Evolutionary conservation across 495 filamentous ascomycete species (phyloP), one percentile per base, ranked within the genome.

Genomic region (Podospora comata): DNA sequence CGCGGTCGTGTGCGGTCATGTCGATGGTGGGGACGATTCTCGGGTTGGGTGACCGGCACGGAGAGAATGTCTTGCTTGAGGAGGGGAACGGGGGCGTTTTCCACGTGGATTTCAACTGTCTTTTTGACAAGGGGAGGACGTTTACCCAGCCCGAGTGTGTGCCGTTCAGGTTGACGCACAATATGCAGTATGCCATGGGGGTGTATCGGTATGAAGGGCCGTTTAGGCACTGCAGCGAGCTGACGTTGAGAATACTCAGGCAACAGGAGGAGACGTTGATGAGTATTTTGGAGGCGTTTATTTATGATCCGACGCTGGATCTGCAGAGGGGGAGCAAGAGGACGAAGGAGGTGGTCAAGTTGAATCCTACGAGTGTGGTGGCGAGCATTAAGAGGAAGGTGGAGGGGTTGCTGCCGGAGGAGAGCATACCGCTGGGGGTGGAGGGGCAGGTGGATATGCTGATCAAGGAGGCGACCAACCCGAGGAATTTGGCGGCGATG

Each of bases 21-120:
- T 96, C 92, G 59, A 97, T 99, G 87, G 92, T 97, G 26, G 95
- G 95, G 64, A 93, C 96, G 30, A 92, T 97, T 67, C 85, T 99
- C 15, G 95, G 94, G 18, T 86, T 99, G 4, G 95, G 95, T 53
- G 95, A 99, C 76, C 92, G 95, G n/a, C 95, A 99, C 78, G 94
- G 94, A 65, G 95, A 98, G 79, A 99, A 99, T 77, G 92, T 99
- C 62, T 85, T 97, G 44, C 91, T 98, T 61, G 93, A 98, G 77
- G 92, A 97, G 84, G 89, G 90, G 48, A 96, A 93, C 69, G 95
- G 96, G 59, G 96, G 96, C 65, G 88, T 96, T 27, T 88, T 98
- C 74, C 95, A 99, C 79, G 95, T 99, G 62, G 95, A 99, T 80
- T 99, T 99, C 85, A 99, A 99, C 80, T 99, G 95, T 79, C 90